Evolutionary conservation across 1,139 yeast genomes (phyloP).

Genomic region (Hemisphaericaspora xylofermentans): DNA sequence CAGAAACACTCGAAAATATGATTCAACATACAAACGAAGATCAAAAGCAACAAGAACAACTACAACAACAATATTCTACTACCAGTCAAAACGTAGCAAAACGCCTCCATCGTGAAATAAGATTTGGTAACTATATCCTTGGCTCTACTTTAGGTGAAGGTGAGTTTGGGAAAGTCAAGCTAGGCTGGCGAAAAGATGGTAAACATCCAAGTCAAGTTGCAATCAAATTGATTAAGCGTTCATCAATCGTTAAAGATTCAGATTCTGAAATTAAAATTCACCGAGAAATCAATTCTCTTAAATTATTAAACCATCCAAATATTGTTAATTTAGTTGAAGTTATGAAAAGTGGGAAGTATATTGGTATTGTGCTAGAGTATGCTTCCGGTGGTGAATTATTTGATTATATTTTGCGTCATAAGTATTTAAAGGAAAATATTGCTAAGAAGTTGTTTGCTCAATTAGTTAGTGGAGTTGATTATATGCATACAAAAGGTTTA

Average conservation of each 20-base stretch:
- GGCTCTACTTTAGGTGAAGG: slow-evolving; percentile 98
- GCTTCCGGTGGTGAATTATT: slow-evolving; percentile 98
- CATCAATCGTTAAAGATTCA: slow-evolving; percentile 77
- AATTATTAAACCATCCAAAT: slow-evolving; percentile 86
- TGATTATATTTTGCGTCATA: slow-evolving; percentile 84
- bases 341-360: slow-evolving; percentile 88
- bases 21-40: neutral
- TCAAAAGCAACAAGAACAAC: slow-evolving; percentile 1
- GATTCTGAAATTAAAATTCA: slow-evolving; percentile 87
- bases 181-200: slow-evolving; percentile 94
- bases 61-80: neutral
- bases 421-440: slow-evolving; percentile 78
- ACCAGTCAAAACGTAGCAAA: slow-evolving; percentile 10
- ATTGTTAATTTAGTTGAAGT: slow-evolving; percentile 91
- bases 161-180: slow-evolving; percentile 93
- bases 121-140: slow-evolving; percentile 83
- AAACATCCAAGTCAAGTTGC: slow-evolving; percentile 84
- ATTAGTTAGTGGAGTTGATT: slow-evolving; percentile 88
- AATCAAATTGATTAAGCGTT: slow-evolving; percentile 85
- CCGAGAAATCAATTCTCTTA: slow-evolving; percentile 88
- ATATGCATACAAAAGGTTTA: slow-evolving; percentile 80
- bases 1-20: slow-evolving; percentile 1
- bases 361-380: slow-evolving; percentile 93
- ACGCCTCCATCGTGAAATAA: slow-evolving; percentile 52
- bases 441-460: slow-evolving; percentile 92